phyloP scores from a whole-genome alignment of 345 rosid genomes.

The Populus simonii region DNA sequence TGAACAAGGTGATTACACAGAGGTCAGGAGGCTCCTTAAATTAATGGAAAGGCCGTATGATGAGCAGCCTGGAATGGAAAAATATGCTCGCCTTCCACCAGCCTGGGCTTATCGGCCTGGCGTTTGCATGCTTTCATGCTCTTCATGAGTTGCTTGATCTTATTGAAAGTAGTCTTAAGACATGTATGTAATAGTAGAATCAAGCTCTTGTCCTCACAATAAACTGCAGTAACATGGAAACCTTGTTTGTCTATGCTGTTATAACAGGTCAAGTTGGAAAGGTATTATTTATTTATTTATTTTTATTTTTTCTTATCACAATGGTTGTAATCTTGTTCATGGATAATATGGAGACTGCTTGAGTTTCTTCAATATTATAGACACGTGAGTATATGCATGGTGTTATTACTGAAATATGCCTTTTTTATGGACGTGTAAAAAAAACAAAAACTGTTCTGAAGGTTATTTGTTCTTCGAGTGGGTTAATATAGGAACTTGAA shows the following conservation, averaged over 20 bases:
- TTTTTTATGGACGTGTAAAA: too few species aligned
- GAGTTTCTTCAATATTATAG: too few species aligned
- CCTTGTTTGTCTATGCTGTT: background rate
- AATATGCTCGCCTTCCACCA: conserved; percentile 90
- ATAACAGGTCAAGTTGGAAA: conserved; percentile 8
- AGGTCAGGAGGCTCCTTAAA: conserved; percentile 71
- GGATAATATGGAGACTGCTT: too few species aligned
- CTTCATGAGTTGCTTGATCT: conserved; percentile 47
- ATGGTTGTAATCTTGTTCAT: too few species aligned
- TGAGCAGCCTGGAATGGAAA: conserved; percentile 95
- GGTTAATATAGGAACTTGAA: too few species aligned
- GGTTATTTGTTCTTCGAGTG: too few species aligned
- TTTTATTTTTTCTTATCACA: background rate
- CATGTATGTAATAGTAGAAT: conserved; percentile 20
- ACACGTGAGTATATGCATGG: too few species aligned
- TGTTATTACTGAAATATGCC: too few species aligned
- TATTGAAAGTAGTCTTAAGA: background rate
- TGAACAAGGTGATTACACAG: conserved; percentile 76
- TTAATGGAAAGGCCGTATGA: conserved; percentile 75
- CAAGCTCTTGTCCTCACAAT: background rate
- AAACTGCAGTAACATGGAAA: conserved; percentile 14
- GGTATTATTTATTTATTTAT: conserved; percentile 5
- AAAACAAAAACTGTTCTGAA: too few species aligned
- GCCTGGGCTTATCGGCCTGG: conserved; percentile 99
- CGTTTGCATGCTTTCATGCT: conserved; percentile 95